A percentile compares a stretch with the other conserved stretches of the same genome.
These are phyloP conservation scores for Larix kaempferi DNA, from an alignment of 75 land plant genomes.

Conservation along the genomic window DNA sequence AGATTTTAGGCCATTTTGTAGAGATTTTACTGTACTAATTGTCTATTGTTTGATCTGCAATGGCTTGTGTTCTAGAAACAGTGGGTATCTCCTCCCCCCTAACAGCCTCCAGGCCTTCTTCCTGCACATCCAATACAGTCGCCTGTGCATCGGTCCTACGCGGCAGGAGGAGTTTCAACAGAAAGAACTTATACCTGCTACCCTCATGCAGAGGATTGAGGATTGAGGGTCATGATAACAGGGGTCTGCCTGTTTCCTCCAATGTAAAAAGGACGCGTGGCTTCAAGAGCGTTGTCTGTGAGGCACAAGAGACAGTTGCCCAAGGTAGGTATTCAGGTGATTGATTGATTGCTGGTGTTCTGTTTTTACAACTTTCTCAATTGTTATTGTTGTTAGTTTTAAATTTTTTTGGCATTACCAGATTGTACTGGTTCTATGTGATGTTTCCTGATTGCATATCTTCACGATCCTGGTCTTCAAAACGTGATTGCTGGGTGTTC, in stretches of 20 bases:
- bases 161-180: not conserved
- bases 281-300: conserved; percentile 8
- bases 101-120: not conserved
- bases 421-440: no score
- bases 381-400: no score
- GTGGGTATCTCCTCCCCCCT: not conserved
- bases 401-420: no score
- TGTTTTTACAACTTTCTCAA: no score
- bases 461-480: no score
- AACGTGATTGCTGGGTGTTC: no score
- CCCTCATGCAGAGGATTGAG: not conserved
- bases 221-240: conserved; percentile 2
- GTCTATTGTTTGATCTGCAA: not conserved
- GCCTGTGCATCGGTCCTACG: not conserved
- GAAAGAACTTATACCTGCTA: not conserved
- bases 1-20: not conserved
- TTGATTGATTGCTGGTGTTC: no score
- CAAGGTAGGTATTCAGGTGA: not conserved
- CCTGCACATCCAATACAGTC: not conserved
- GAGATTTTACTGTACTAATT: not conserved
- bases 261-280: not conserved
- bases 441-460: no score
- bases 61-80: conserved; percentile 6
- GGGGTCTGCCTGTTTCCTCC: not conserved
- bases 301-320: conserved; percentile 12